Conservation (phyloP, 1,284 basidiomycete species). For the Ceratobasidium sp. region DNA sequence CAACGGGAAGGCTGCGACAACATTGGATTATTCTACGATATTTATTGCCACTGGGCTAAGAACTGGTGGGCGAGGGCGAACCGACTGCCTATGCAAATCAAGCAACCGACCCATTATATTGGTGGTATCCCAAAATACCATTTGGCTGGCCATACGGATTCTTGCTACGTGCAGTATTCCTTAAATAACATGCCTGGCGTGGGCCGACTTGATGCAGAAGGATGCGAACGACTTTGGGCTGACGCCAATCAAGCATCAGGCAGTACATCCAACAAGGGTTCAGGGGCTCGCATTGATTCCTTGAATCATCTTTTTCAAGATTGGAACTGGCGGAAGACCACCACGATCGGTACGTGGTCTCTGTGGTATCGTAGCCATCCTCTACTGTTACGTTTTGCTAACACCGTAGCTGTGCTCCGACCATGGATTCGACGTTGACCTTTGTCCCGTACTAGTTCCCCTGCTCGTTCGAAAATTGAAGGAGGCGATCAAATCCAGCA, state of each 20-base stretch:
- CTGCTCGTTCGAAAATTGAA: no score
- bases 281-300: no score
- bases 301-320: no score
- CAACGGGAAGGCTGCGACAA: not conserved
- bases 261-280: no score
- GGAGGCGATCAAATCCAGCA: no score
- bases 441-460: no score
- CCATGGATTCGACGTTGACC: no score
- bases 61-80: not conserved
- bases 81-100: not conserved
- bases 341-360: not conserved
- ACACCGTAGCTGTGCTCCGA: no score
- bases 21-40: slow-evolving; percentile 24
- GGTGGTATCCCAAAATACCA: slow-evolving; percentile 29
- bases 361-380: no score
- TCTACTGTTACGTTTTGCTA: no score
- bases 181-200: not conserved
- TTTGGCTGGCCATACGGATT: slow-evolving; percentile 1
- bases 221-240: no score
- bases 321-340: not conserved
- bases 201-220: slow-evolving; percentile 9
- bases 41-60: slow-evolving; percentile 6
- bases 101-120: not conserved
- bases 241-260: no score
- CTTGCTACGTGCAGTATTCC: not conserved